A percentile compares a stretch with the other conserved stretches of the same genome.
Conservation (phyloP, 306 rosid genomes). For the Prinsepia uniflora region DNA sequence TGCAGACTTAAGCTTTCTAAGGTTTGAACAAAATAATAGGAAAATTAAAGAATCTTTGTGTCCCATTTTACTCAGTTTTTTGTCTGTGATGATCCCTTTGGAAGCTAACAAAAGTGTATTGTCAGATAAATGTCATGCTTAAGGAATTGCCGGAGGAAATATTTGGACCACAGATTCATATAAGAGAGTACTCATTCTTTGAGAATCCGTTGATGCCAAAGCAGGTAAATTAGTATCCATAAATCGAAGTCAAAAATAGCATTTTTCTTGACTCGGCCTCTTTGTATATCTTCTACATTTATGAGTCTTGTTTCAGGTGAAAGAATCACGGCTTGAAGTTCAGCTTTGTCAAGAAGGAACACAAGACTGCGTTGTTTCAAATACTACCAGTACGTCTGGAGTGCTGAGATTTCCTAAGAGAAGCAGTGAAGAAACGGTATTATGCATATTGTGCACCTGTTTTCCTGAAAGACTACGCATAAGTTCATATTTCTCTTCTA, state of each 20-base stretch:
- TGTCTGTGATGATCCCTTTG: not conserved
- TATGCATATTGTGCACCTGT: not conserved
- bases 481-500: not conserved
- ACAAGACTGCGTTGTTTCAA: constrained; percentile 47
- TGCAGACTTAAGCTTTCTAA: not conserved
- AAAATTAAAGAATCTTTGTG: not conserved
- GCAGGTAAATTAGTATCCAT: constrained; percentile 46
- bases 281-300: constrained; percentile 10
- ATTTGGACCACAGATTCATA: constrained; percentile 66
- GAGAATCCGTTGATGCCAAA: constrained; percentile 73
- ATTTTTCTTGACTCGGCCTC: constrained; percentile 1
- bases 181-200: constrained; percentile 86
- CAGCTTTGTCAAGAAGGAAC: constrained; percentile 76
- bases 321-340: constrained; percentile 83
- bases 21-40: not conserved
- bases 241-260: not conserved
- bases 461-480: not conserved
- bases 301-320: constrained; percentile 55
- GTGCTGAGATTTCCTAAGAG: constrained; percentile 76
- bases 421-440: constrained; percentile 88
- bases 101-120: constrained; percentile 25
- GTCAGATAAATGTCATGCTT: constrained; percentile 77
- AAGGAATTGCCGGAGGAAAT: constrained; percentile 68
- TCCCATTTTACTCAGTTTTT: not conserved
- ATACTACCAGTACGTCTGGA: constrained; percentile 44